phyloP scores from a whole-genome alignment of 148 eudicot species.

The Chenopodium quinoa region DNA sequence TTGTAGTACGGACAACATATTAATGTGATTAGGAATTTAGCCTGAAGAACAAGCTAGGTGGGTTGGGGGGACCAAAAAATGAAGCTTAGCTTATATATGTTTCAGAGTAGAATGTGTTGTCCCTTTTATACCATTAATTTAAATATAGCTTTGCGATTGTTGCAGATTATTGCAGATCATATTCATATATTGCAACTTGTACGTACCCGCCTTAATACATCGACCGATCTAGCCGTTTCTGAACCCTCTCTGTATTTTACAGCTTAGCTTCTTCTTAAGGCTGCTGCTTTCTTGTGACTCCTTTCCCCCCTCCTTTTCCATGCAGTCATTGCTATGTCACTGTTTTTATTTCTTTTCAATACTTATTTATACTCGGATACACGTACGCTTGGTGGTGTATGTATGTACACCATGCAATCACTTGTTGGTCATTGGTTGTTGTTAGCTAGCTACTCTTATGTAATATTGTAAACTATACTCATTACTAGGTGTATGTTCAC shows the following conservation, averaged over 20 bases:
- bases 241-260: background rate
- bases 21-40: background rate
- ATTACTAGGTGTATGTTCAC: no score
- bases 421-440: background rate
- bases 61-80: conserved; percentile 24
- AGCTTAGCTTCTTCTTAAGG: background rate
- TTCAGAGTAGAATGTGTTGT: conserved; percentile 3
- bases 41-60: background rate
- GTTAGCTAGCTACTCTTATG: no score
- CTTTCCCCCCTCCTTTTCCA: background rate
- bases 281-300: background rate
- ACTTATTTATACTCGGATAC: background rate
- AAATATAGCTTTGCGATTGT: background rate
- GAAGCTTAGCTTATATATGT: background rate
- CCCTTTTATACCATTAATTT: conserved; percentile 9
- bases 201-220: background rate
- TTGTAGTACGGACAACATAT: background rate
- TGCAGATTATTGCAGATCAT: conserved; percentile 1
- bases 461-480: no score
- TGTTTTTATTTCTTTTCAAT: no score
- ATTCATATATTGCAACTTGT: conserved; percentile 12
- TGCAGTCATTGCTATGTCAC: background rate
- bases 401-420: background rate
- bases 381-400: no score
- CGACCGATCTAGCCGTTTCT: background rate